phyloP scores from a whole-genome alignment of 208 protist genomes.

The Crithidia fasciculata region DNA sequence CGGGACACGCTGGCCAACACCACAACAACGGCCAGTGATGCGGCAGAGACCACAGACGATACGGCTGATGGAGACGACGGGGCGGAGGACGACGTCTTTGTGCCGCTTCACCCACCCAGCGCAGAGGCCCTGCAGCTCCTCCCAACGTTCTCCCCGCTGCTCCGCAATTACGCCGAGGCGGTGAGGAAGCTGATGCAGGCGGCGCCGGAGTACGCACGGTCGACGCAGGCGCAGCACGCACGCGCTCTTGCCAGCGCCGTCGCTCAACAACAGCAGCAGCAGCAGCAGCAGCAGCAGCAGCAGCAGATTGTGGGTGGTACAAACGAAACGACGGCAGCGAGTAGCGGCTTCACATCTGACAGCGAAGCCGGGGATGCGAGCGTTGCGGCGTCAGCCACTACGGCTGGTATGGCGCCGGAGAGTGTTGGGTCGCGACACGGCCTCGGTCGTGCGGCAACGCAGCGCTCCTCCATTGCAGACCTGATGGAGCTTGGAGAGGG shows the following conservation, averaged over 20 bases:
- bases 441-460: conserved; percentile 5
- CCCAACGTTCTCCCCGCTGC: conserved; percentile 36
- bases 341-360: conserved; percentile 10
- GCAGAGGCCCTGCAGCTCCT: conserved; percentile 38
- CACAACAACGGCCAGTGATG: neutral
- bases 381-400: neutral
- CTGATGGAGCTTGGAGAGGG: conserved; percentile 16
- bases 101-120: conserved; percentile 32
- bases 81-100: conserved; percentile 3
- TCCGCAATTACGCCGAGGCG: conserved; percentile 38
- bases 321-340: neutral
- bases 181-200: conserved; percentile 18
- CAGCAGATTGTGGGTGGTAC: neutral
- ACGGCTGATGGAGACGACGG: neutral
- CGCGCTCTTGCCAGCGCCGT: conserved; percentile 14
- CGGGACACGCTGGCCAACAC: neutral
- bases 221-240: conserved; percentile 30
- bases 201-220: conserved; percentile 34
- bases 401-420: neutral
- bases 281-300: conserved; percentile 1
- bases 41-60: neutral
- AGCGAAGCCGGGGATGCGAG: neutral
- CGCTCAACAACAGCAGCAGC: conserved; percentile 15
- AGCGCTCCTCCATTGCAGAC: conserved; percentile 8
- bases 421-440: neutral